A percentile compares a stretch with the other conserved stretches of the same genome.
phyloP scores from a whole-genome alignment of 73 alveolate genomes.

The Urostyla sp. region DNA sequence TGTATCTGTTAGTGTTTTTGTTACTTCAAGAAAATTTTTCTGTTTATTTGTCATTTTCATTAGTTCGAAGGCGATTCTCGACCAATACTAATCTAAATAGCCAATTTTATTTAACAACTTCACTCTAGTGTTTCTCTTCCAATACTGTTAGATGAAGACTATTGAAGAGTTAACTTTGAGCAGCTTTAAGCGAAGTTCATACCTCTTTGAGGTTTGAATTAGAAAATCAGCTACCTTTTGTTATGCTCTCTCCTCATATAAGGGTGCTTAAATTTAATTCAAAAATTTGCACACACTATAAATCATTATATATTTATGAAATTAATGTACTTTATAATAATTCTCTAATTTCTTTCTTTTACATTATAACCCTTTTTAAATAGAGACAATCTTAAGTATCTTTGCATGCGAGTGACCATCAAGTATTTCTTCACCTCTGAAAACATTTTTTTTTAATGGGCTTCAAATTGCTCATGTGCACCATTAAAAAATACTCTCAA shows the following conservation, averaged over 20 bases:
- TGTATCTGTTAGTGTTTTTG: not conserved
- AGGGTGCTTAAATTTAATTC: not conserved
- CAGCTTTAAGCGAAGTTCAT: not conserved
- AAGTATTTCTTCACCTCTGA: not conserved
- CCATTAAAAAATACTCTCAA: not conserved
- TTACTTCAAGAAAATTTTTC: not conserved
- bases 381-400: not conserved
- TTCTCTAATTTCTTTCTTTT: not conserved
- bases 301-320: not conserved
- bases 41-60: not conserved
- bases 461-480: not conserved
- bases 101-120: too few species aligned
- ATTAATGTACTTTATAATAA: not conserved
- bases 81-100: constrained; percentile 21
- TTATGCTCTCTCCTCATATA: constrained; percentile 2
- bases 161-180: not conserved
- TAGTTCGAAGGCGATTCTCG: constrained; percentile 8
- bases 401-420: constrained; percentile 16
- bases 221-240: not conserved
- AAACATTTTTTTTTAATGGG: not conserved
- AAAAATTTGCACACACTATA: not conserved
- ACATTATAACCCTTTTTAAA: constrained; percentile 4
- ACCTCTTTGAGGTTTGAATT: not conserved
- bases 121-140: constrained; percentile 12
- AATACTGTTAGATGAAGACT: not conserved